Percentiles rank a stretch among this genome's conserved stretches.
Evolutionary conservation across 1,284 basidiomycete species (phyloP).

Genomic region (Caloboletus firmus): DNA sequence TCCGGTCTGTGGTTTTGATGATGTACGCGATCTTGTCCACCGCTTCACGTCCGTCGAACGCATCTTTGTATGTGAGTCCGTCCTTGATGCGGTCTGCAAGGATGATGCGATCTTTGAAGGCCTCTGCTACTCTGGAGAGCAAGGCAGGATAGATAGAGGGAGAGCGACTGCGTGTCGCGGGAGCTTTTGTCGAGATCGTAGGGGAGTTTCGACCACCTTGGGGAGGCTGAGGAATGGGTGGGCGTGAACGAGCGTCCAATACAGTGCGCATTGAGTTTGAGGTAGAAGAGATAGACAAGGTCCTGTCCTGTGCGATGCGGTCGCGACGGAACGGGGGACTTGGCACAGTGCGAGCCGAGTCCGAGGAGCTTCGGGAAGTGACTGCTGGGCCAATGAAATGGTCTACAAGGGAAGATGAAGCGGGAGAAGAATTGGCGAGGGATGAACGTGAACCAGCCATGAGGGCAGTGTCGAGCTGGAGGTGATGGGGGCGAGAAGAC

Average conservation of each 20-base stretch:
- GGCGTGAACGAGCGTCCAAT: slow-evolving; percentile 40
- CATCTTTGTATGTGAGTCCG: slow-evolving; percentile 92
- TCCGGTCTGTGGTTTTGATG: slow-evolving; percentile 97
- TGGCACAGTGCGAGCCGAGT: slow-evolving; percentile 52
- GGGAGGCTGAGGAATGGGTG: slow-evolving; percentile 35
- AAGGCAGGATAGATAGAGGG: slow-evolving; percentile 92
- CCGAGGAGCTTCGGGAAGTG: slow-evolving; percentile 50
- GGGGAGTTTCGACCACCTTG: slow-evolving; percentile 50
- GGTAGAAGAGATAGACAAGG: slow-evolving; percentile 74
- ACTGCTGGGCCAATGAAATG: slow-evolving; percentile 34
- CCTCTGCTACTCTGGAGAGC: slow-evolving; percentile 90
- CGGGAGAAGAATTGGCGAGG: slow-evolving; percentile 51
- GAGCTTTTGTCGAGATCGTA: slow-evolving; percentile 41
- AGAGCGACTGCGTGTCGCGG: slow-evolving; percentile 43
- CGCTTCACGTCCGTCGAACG: slow-evolving; percentile 96
- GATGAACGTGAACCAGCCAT: slow-evolving; percentile 38
- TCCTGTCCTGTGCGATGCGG: slow-evolving; percentile 60
- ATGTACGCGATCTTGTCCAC: slow-evolving; percentile 97
- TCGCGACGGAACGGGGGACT: slow-evolving; percentile 51
- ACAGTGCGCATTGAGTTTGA: slow-evolving; percentile 43
- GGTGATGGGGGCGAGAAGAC: slow-evolving; percentile 43
- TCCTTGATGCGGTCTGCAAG: slow-evolving; percentile 87
- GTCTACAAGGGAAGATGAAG: slow-evolving; percentile 52
- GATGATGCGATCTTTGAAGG: slow-evolving; percentile 82
- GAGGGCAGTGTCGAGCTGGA: slow-evolving; percentile 49